A percentile compares a stretch with the other conserved stretches of the same genome.
phyloP scores from a whole-genome alignment of 306 rosid genomes.

The Fragaria iinumae region DNA sequence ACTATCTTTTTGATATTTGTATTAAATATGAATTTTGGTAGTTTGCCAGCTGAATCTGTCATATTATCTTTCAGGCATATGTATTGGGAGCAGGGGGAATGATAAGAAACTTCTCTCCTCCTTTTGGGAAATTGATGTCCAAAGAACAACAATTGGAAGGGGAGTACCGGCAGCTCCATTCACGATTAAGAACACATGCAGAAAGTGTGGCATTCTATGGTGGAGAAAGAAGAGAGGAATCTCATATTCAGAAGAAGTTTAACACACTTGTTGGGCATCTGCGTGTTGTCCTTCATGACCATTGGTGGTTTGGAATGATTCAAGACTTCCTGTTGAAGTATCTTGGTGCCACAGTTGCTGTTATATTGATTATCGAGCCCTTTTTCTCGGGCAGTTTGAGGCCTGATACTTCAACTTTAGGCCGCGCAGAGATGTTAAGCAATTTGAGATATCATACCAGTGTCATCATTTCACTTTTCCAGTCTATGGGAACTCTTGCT shows the following conservation, averaged over 20 bases:
- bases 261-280: constrained; percentile 58
- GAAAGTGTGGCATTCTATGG: constrained; percentile 98
- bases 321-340: constrained; percentile 92
- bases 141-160: constrained; percentile 95
- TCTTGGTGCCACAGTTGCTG: constrained; percentile 98
- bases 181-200: constrained; percentile 92
- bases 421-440: constrained; percentile 99
- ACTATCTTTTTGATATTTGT: neutral
- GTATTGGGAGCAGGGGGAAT: constrained; percentile 82
- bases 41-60: constrained; percentile 31
- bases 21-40: constrained; percentile 20
- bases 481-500: constrained; percentile 94
- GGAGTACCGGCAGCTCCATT: constrained; percentile 92
- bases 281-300: constrained; percentile 73
- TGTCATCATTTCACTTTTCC: constrained; percentile 88
- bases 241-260: constrained; percentile 84
- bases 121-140: constrained; percentile 94
- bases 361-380: constrained; percentile 90
- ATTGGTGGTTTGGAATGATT: constrained; percentile 99
- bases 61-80: constrained; percentile 65
- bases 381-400: constrained; percentile 89
- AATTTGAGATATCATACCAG: constrained; percentile 98
- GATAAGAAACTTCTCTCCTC: constrained; percentile 86
- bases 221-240: constrained; percentile 88
- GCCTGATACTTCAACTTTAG: constrained; percentile 96